phyloP scores from a whole-genome alignment of 805 yeast genomes.

The Sugiyamaella smithiae region DNA sequence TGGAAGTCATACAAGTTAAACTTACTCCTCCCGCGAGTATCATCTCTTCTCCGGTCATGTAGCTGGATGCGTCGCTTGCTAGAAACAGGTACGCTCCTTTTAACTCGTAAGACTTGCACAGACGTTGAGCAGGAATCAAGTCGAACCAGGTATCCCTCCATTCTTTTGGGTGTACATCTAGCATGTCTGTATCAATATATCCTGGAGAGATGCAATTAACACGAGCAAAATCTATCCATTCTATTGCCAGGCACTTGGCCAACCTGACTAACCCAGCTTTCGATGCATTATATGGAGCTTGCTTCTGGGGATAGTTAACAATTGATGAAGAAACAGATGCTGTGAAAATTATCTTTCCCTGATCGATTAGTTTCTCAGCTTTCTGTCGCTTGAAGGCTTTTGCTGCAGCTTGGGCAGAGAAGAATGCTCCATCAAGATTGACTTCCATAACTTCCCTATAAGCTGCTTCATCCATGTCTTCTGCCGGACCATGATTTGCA shows the following conservation, averaged over 20 bases:
- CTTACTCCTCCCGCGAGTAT: conserved; percentile 83
- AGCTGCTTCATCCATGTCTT: conserved; percentile 54
- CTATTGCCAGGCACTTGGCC: conserved; percentile 59
- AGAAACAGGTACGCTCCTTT: conserved; percentile 70
- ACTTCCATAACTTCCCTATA: conserved; percentile 58
- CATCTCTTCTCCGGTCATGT: conserved; percentile 77
- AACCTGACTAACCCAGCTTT: conserved; percentile 65
- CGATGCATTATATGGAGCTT: conserved; percentile 62
- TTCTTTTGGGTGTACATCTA: conserved; percentile 39
- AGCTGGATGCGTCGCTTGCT: conserved; percentile 66
- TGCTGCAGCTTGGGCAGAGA: conserved; percentile 59
- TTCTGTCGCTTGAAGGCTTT: conserved; percentile 52
- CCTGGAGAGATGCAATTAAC: conserved; percentile 74
- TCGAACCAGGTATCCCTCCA: conserved; percentile 57
- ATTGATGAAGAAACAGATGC: conserved; percentile 66
- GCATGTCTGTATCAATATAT: conserved; percentile 64
- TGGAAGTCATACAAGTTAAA: too few relatives aligned
- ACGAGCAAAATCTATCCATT: conserved; percentile 63
- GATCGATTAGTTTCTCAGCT: too few relatives aligned
- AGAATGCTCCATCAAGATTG: conserved; percentile 59
- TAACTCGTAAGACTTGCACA: conserved; percentile 79
- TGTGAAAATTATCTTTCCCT: conserved; percentile 51
- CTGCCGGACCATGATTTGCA: conserved; percentile 60
- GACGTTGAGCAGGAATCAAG: conserved; percentile 68
- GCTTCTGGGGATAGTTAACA: conserved; percentile 68